A percentile compares a stretch with the other conserved stretches of the same genome.
Evolutionary conservation across 371 early-diverging fungal species (phyloP).

Genomic region (Mortierella sp.): DNA sequence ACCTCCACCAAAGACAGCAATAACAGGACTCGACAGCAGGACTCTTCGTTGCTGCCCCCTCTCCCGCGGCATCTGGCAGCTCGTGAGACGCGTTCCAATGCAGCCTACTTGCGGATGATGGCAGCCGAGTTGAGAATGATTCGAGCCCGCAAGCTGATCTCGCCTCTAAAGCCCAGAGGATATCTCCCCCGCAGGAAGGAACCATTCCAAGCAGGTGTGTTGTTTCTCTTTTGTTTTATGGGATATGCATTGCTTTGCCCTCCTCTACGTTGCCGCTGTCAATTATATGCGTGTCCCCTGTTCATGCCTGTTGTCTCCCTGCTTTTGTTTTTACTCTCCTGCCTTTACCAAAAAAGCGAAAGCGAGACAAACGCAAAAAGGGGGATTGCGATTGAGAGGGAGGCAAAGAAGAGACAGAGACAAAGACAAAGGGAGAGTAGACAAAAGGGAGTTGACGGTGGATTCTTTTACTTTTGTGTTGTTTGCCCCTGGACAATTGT

Average conservation of each 20-base stretch:
- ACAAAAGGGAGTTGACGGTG: too few relatives aligned
- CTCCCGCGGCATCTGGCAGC: constrained; percentile 55
- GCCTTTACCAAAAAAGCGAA: constrained; percentile 11
- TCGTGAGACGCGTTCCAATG: constrained; percentile 67
- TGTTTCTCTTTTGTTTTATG: not conserved
- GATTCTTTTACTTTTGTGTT: too few relatives aligned
- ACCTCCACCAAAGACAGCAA: not conserved
- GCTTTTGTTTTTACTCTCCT: not conserved
- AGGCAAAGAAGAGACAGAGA: not conserved
- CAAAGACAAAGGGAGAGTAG: too few relatives aligned
- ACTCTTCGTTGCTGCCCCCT: constrained; percentile 23
- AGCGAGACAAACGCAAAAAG: not conserved
- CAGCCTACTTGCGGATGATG: constrained; percentile 71
- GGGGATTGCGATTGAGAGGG: not conserved
- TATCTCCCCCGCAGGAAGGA: constrained; percentile 67
- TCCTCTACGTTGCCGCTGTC: not conserved
- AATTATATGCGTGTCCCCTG: not conserved
- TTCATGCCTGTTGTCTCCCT: constrained; percentile 4
- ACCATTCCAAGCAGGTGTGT: constrained; percentile 50
- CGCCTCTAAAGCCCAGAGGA: constrained; percentile 67
- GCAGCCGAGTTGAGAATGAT: constrained; percentile 76
- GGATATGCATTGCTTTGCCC: not conserved
- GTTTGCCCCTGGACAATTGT: too few relatives aligned
- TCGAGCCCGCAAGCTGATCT: constrained; percentile 70
- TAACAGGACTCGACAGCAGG: constrained; percentile 12